Evolutionary conservation across 164 flowering plant species (phyloP), one percentile per base, ranked within the genome.

Genomic region (Vitis labrusca): DNA sequence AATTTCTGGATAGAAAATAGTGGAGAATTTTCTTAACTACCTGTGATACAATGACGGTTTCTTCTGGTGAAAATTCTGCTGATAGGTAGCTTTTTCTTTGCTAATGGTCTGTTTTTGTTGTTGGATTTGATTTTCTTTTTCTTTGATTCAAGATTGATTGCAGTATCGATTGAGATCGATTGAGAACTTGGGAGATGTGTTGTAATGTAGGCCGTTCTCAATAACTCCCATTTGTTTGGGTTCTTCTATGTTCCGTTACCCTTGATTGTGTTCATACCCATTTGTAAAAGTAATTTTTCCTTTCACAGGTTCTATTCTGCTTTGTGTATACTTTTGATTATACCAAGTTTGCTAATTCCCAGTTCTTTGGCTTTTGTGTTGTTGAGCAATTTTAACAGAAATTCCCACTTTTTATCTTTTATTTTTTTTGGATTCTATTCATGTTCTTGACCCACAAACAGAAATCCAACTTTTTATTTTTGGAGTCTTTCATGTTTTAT

Each of bases 1-100:
- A 3, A 37, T 6, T 37, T 37, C 44, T 37, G 44, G 44, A 37
- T 37, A 37, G 44, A 37, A 37, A 37, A 37, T 37, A 37, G 44
- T 37, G 1, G 44, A 37, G 0, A 37, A 37, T 0, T 37, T 37
- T 37, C 44, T 6, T 37, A 37, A 37, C 44, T 37, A 3, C 44
- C 44, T 37, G 44, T 3, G 8, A 37, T 37, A 60, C 51, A 56
- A 74, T 74, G 80, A 74, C 74, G 13, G 74, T 10, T 69, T 64
- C 76, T 37, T 52, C 66, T 13, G 71, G 14, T 19, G 72, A 73
- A 51, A 71, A 67, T 12, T 51, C 77, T 19, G 62, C 29, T 5
- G 74, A 67, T 16, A 70, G 77, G 80, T 77, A 50, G 49, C 37
- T 16, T 5, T 53, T 16, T 10, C 9, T 37, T 37, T 37, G 5